Percentiles rank a stretch among this genome's conserved stretches.
Conservation (phyloP, 1,284 basidiomycete genomes). For the Moesziomyces parantarcticus region DNA sequence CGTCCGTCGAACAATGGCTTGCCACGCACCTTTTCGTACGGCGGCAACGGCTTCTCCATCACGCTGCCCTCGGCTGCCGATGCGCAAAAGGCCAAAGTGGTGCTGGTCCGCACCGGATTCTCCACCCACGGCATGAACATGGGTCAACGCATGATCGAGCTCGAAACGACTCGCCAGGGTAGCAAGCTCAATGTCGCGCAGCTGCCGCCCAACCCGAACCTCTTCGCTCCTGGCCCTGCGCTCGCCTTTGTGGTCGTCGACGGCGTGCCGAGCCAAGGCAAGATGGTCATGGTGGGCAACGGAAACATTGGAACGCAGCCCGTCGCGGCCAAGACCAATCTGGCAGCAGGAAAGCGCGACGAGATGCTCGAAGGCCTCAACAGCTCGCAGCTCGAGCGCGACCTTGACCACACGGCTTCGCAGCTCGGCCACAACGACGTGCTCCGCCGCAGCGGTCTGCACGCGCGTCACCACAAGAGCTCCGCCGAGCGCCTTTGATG, state of each 20-base stretch:
- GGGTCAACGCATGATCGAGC: conserved; percentile 73
- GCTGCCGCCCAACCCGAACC: conserved; percentile 60
- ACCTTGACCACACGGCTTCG: not conserved
- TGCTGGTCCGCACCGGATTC: conserved; percentile 86
- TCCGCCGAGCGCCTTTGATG: conserved; percentile 22
- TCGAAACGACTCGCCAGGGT: conserved; percentile 26
- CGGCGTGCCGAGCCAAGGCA: conserved; percentile 60
- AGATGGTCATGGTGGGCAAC: conserved; percentile 63
- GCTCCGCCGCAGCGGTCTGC: conserved; percentile 26
- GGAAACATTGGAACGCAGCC: conserved; percentile 55
- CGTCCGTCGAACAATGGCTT: conserved; percentile 52
- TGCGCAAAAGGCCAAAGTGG: conserved; percentile 73
- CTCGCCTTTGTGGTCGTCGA: conserved; percentile 63
- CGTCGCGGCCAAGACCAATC: conserved; percentile 16
- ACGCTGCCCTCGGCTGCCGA: conserved; percentile 25
- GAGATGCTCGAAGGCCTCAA: not conserved
- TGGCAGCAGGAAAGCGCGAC: conserved; percentile 19
- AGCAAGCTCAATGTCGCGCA: conserved; percentile 50
- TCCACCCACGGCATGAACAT: conserved; percentile 96
- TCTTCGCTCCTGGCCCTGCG: conserved; percentile 64
- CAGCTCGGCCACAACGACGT: conserved; percentile 12
- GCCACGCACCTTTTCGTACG: conserved; percentile 52
- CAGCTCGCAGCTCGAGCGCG: conserved; percentile 7
- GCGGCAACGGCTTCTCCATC: conserved; percentile 52
- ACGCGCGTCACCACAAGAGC: conserved; percentile 36